Conservation (phyloP, 2,329 filamentous ascomycete genomes). For the Aspergillus oerlinghausenensis region DNA sequence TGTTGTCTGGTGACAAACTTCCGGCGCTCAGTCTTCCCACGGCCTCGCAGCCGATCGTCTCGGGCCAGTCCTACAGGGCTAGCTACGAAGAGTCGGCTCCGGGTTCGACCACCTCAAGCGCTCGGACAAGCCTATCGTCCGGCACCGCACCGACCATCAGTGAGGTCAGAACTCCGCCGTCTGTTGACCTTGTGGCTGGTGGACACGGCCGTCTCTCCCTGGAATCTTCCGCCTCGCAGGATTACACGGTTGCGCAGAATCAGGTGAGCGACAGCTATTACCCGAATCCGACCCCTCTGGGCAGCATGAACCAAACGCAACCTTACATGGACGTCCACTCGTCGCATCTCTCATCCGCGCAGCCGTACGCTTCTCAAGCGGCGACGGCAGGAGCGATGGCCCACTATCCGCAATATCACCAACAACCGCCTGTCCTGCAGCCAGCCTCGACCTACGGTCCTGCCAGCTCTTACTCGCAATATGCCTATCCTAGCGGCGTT, state of each 20-base stretch:
- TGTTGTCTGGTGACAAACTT: slow-evolving; percentile 69
- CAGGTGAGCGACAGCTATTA: slow-evolving; percentile 41
- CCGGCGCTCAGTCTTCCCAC: slow-evolving; percentile 67
- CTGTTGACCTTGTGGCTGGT: slow-evolving; percentile 50
- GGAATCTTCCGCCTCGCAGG: slow-evolving; percentile 31
- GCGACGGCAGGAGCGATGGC: slow-evolving; percentile 68
- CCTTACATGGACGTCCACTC: slow-evolving; percentile 81
- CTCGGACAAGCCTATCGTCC: slow-evolving; percentile 54
- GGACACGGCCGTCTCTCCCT: slow-evolving; percentile 29
- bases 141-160: slow-evolving; percentile 46
- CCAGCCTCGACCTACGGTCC: slow-evolving; percentile 67
- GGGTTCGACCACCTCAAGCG: slow-evolving; percentile 48
- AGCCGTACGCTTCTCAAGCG: slow-evolving; percentile 69
- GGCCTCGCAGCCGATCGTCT: slow-evolving; percentile 59
- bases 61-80: slow-evolving; percentile 69
- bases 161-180: slow-evolving; percentile 68
- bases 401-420: slow-evolving; percentile 70
- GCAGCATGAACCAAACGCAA: slow-evolving; percentile 74
- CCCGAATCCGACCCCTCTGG: slow-evolving; percentile 32
- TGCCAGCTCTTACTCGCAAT: slow-evolving; percentile 59
- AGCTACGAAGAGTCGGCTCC: slow-evolving; percentile 61
- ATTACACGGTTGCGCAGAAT: slow-evolving; percentile 30
- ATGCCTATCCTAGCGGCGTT: slow-evolving; percentile 71
- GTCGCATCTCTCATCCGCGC: slow-evolving; percentile 71
- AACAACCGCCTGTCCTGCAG: slow-evolving; percentile 69